Evolutionary conservation across 2,329 filamentous ascomycete species (phyloP).

Genomic region (Verticillium klebahnii): DNA sequence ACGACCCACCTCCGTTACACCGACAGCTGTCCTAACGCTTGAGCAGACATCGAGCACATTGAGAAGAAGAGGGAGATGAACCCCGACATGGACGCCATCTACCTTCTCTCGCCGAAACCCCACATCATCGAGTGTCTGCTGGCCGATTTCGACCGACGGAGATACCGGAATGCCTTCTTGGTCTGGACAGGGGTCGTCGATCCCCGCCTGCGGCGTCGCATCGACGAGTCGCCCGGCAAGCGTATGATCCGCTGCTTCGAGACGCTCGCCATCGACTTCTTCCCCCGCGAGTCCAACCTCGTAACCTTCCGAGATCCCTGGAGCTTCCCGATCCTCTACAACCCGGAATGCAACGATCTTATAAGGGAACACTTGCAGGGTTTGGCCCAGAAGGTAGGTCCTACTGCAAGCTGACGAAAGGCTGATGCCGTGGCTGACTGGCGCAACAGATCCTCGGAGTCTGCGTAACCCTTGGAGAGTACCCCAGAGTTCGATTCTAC

Average conservation of each 20-base stretch:
- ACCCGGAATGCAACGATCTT: slow-evolving; percentile 81
- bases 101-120: slow-evolving; percentile 78
- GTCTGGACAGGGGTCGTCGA: slow-evolving; percentile 81
- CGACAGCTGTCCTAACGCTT: slow-evolving; percentile 9
- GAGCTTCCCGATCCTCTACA: slow-evolving; percentile 91
- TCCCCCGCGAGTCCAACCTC: slow-evolving; percentile 84
- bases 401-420: slow-evolving; percentile 3
- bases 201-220: slow-evolving; percentile 63
- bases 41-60: slow-evolving; percentile 85
- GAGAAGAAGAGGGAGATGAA: slow-evolving; percentile 80
- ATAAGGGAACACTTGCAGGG: slow-evolving; percentile 79
- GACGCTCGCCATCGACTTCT: slow-evolving; percentile 83
- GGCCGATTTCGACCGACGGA: slow-evolving; percentile 80
- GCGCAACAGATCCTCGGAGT: slow-evolving; percentile 67
- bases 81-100: slow-evolving; percentile 89
- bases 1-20: neutral
- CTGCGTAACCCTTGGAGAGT: slow-evolving; percentile 89
- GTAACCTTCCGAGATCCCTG: slow-evolving; percentile 91
- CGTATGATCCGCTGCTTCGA: slow-evolving; percentile 76
- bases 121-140: slow-evolving; percentile 92
- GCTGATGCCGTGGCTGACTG: slow-evolving; percentile 10
- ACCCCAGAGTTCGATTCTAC: slow-evolving; percentile 90
- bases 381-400: slow-evolving; percentile 76
- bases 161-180: slow-evolving; percentile 75
- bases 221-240: slow-evolving; percentile 66